Conservation (phyloP, 768 basidiomycete species). For the Neoboletus magnificus region DNA sequence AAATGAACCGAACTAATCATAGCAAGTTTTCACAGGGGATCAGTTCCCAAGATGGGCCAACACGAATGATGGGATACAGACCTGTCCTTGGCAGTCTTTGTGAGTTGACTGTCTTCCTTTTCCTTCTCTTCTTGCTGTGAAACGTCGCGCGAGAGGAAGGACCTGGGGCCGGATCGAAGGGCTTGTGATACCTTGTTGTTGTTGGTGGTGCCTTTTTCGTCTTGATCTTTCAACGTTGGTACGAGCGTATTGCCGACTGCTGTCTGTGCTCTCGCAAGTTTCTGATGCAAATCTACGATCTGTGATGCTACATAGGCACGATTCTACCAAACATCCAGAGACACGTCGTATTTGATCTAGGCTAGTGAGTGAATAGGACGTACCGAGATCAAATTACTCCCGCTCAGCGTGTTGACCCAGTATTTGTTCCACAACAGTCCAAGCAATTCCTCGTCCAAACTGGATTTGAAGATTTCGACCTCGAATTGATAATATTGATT, state of each 20-base stretch:
- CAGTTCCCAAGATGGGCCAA: neutral
- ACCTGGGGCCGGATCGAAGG: neutral
- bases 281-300: constrained; percentile 85
- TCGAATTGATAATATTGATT: constrained; percentile 94
- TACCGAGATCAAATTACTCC: constrained; percentile 90
- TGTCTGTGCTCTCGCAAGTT: constrained; percentile 70
- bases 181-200: constrained; percentile 45
- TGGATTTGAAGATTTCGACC: constrained; percentile 92
- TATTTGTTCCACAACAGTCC: constrained; percentile 98
- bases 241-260: constrained; percentile 55
- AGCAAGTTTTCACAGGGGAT: too few relatives aligned
- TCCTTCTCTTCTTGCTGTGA: constrained; percentile 61
- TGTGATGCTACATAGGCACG: constrained; percentile 71
- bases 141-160: neutral
- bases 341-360: neutral
- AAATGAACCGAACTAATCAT: too few relatives aligned
- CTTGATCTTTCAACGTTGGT: constrained; percentile 52
- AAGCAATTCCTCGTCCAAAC: constrained; percentile 81
- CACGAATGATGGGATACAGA: constrained; percentile 29
- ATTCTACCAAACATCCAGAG: constrained; percentile 52
- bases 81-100: constrained; percentile 90
- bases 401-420: constrained; percentile 96
- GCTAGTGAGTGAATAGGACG: constrained; percentile 16
- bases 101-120: constrained; percentile 84
- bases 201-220: constrained; percentile 38